phyloP scores from a whole-genome alignment of 805 yeast species.

The Schwanniomyces yamadae region DNA sequence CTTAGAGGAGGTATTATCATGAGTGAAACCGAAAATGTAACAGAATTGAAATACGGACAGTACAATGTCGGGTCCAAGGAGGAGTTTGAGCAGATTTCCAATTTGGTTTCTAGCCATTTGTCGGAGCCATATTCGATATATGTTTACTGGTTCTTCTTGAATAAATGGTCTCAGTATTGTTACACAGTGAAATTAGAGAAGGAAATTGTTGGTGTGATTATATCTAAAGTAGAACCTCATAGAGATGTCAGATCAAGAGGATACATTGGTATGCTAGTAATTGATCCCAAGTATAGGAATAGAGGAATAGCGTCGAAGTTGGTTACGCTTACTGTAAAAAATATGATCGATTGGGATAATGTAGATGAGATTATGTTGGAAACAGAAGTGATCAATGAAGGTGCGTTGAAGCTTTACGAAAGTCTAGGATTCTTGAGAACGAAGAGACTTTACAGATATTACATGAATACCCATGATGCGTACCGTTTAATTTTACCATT shows the following conservation, averaged over 20 bases:
- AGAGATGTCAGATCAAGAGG: constrained; percentile 75
- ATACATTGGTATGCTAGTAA: constrained; percentile 95
- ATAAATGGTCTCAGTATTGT: constrained; percentile 88
- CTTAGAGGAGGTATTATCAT: constrained; percentile 1
- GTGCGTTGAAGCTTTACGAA: constrained; percentile 70
- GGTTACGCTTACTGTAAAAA: constrained; percentile 58
- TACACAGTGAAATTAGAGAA: constrained; percentile 51
- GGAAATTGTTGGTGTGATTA: constrained; percentile 73
- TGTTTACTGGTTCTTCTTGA: constrained; percentile 86
- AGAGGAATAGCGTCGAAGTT: constrained; percentile 77
- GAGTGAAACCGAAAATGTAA: constrained; percentile 14
- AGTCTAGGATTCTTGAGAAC: constrained; percentile 72
- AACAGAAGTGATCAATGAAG: constrained; percentile 78
- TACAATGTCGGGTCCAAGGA: constrained; percentile 22
- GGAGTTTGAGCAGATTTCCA: constrained; percentile 52
- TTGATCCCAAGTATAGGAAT: constrained; percentile 68
- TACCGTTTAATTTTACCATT: constrained; percentile 82
- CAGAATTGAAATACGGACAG: constrained; percentile 19
- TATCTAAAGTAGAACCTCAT: constrained; percentile 79
- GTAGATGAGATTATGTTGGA: constrained; percentile 94
- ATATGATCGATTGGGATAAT: constrained; percentile 56
- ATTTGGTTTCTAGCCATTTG: constrained; percentile 66
- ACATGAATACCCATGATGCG: constrained; percentile 91
- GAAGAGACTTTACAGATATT: constrained; percentile 81
- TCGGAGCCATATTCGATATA: constrained; percentile 94